Percentiles rank a stretch among this genome's conserved stretches.
Evolutionary conservation across 2,329 filamentous ascomycete genomes (phyloP).

Genomic region (Fusarium buxicola): DNA sequence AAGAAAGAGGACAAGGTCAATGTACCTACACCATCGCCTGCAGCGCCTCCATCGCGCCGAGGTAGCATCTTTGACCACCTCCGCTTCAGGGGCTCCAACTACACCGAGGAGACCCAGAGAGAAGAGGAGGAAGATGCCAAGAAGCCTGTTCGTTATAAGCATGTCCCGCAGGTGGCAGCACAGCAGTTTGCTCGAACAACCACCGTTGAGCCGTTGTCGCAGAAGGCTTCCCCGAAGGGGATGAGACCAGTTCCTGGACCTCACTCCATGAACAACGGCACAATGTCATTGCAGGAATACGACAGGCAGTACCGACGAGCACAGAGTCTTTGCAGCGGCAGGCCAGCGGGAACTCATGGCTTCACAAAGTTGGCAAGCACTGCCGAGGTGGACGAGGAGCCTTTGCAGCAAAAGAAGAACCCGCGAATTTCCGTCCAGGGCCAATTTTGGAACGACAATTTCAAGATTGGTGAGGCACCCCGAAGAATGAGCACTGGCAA

Average conservation of each 20-base stretch:
- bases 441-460: constrained; percentile 31
- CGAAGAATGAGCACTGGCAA: constrained; percentile 56
- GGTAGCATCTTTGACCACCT: constrained; percentile 41
- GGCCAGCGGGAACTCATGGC: constrained; percentile 52
- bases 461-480: constrained; percentile 23
- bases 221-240: constrained; percentile 55
- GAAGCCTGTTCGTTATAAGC: constrained; percentile 53
- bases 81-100: constrained; percentile 44
- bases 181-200: constrained; percentile 66
- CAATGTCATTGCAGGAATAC: constrained; percentile 51
- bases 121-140: constrained; percentile 30
- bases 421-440: constrained; percentile 50
- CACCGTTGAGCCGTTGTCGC: constrained; percentile 53
- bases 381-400: constrained; percentile 48
- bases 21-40: constrained; percentile 1
- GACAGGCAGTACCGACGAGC: constrained; percentile 52
- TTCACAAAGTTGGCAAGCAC: constrained; percentile 53
- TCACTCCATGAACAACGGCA: constrained; percentile 37
- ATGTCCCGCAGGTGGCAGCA: constrained; percentile 66
- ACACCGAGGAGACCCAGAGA: constrained; percentile 34
- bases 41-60: constrained; percentile 28
- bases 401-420: constrained; percentile 10
- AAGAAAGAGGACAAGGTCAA: constrained; percentile 22
- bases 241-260: constrained; percentile 49
- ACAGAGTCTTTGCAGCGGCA: constrained; percentile 49